Conservation (phyloP, 78 protist genomes). For the Dictyostelium firmibasis region DNA sequence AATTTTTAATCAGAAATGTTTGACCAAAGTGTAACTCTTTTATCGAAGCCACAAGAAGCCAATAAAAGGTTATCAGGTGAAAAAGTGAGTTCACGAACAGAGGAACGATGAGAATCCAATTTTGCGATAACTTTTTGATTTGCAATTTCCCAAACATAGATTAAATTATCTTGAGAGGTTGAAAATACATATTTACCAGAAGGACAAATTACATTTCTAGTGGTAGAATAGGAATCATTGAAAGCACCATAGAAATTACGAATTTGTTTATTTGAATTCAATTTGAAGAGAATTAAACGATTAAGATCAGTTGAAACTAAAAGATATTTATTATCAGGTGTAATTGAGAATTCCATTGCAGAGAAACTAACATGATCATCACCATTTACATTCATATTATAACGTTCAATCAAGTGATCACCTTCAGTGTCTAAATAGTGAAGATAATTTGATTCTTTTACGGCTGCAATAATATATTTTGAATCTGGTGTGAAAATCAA, state of each 20-base stretch:
- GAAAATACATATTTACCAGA: slow-evolving; percentile 66
- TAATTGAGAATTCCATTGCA: slow-evolving; percentile 68
- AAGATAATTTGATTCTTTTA: slow-evolving; percentile 48
- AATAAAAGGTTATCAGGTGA: slow-evolving; percentile 8
- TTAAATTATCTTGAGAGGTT: slow-evolving; percentile 73
- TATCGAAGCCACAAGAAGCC: slow-evolving; percentile 75
- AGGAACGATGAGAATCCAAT: slow-evolving; percentile 22
- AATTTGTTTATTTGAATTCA: slow-evolving; percentile 31
- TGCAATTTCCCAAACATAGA: slow-evolving; percentile 74
- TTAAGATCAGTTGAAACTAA: slow-evolving; percentile 74
- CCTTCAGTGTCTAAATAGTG: slow-evolving; percentile 19
- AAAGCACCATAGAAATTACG: slow-evolving; percentile 79
- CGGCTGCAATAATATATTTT: slow-evolving; percentile 16
- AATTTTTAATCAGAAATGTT: background rate
- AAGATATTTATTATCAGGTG: slow-evolving; percentile 49
- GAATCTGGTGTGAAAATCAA: slow-evolving; percentile 45
- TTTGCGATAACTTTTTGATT: slow-evolving; percentile 60
- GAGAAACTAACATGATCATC: slow-evolving; percentile 80
- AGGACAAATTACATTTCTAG: slow-evolving; percentile 29
- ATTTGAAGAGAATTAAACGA: slow-evolving; percentile 46
- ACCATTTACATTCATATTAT: slow-evolving; percentile 75
- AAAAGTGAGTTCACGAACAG: slow-evolving; percentile 39
- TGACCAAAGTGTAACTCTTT: slow-evolving; percentile 67
- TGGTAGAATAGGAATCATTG: slow-evolving; percentile 43
- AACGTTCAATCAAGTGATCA: slow-evolving; percentile 1